Evolutionary conservation across 2,329 filamentous ascomycete species (phyloP), one percentile per base, ranked within the genome.

Genomic region (Pseudogymnoascus sp.): DNA sequence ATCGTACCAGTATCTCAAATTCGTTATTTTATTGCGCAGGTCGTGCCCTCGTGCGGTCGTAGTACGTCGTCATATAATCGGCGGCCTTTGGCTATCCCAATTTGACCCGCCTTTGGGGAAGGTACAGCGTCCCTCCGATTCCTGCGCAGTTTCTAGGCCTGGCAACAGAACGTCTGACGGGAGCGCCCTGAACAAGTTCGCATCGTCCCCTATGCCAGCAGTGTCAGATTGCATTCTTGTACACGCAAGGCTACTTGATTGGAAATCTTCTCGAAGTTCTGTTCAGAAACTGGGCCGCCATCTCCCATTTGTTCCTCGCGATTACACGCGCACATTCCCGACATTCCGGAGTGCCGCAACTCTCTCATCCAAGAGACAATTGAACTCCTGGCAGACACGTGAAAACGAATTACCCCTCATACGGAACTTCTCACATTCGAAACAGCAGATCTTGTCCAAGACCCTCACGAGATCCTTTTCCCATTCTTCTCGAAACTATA

Each of bases 161-260:
- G 45, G 15, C 45, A 33, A 30, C 45, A 52, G 45, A 52, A 52
- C 45, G 30, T 52, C 45, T 30, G n/a, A 52, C 45, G 26, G 45
- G 26, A 52, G n/a, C 38, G 10, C 45, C 45, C 45, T 33, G 26
- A 52, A 7, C 26, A 30, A 52, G 26, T 18, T 52, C 26, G 26
- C 45, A 52, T 26, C 9, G 26, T 52, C 45, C 45, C 45, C 15
- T 52, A 52, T 52, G 45, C 45, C 45, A 52, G 45, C 45, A 15
- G 26, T 52, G 10, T 52, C 15, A 3, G 45, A 33, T 18, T 23
- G 10, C 10, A 52, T 52, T 52, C 26, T 30, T 33, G 45, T 52
- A 52, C 45, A 52, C 26, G 45, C 45, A 19, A 30, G 45, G 45
- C n/a, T 28, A 48, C n/a, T 30, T 10, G 15, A 33, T 52, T 52